phyloP scores from a whole-genome alignment of 176 grass and related monocot genomes.

The Oryza officinalis region DNA sequence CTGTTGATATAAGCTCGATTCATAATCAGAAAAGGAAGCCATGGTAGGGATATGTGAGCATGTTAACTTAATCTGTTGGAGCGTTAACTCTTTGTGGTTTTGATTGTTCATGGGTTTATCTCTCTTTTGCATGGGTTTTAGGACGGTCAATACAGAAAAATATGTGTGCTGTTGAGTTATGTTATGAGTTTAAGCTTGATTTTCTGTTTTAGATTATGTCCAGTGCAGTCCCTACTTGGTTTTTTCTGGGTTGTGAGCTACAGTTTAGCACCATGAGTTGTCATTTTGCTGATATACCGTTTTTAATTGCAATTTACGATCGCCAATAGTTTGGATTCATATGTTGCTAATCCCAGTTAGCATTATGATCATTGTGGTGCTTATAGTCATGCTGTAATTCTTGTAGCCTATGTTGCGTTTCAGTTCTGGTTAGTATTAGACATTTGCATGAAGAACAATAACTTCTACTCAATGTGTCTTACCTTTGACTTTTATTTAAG shows the following conservation, averaged over 20 bases:
- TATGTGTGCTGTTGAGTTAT: background rate
- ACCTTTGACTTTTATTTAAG: background rate
- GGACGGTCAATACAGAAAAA: background rate
- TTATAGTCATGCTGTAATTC: background rate
- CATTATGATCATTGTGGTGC: background rate
- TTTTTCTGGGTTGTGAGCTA: background rate
- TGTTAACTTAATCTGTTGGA: background rate
- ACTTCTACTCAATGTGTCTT: background rate
- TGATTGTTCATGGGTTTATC: background rate
- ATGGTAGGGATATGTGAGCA: background rate
- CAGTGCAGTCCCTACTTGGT: background rate
- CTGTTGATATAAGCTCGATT: background rate
- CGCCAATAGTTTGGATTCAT: background rate
- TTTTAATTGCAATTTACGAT: background rate
- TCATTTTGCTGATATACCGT: background rate
- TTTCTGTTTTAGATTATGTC: background rate
- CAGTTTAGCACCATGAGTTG: background rate
- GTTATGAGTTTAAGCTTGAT: background rate
- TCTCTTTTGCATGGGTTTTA: background rate
- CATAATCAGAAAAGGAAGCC: background rate
- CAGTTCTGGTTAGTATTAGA: background rate
- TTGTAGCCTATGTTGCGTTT: background rate
- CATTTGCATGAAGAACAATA: background rate
- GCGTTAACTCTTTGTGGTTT: background rate
- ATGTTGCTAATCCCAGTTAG: background rate